These are phyloP conservation scores for Entamoeba moshkovskii DNA, from an alignment of 208 protist species.

Conservation along the genomic window DNA sequence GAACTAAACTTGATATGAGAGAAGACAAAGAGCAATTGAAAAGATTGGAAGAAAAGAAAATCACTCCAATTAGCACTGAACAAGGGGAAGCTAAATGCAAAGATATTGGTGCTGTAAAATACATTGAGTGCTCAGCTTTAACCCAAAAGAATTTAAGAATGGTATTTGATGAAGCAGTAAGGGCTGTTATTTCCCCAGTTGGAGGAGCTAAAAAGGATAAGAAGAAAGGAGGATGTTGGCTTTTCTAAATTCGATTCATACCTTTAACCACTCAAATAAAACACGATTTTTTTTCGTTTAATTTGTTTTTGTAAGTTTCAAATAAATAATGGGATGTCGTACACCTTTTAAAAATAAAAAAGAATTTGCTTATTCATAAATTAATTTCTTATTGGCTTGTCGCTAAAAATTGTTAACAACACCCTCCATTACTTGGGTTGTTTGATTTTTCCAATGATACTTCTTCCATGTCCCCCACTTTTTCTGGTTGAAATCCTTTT, in stretches of 20 bases:
- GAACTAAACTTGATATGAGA: slow-evolving; percentile 47
- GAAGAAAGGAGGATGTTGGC: background rate
- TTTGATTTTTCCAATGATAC: background rate
- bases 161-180: slow-evolving; percentile 61
- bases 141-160: slow-evolving; percentile 61
- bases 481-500: background rate
- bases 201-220: background rate
- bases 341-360: too few relatives aligned
- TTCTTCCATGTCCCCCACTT: background rate
- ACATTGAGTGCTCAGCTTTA: slow-evolving; percentile 68
- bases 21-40: slow-evolving; percentile 36
- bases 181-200: slow-evolving; percentile 24
- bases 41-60: slow-evolving; percentile 36
- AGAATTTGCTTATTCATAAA: too few relatives aligned
- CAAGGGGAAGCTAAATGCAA: slow-evolving; percentile 44
- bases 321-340: too few relatives aligned
- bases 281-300: background rate
- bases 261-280: background rate
- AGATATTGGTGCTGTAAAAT: slow-evolving; percentile 54
- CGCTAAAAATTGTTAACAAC: too few relatives aligned
- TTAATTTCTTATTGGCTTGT: too few relatives aligned
- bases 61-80: slow-evolving; percentile 35
- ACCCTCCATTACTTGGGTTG: too few relatives aligned
- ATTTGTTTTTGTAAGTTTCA: background rate
- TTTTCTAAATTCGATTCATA: background rate